Conservation (phyloP, 73 alveolate species). For the Uronychia setigera region DNA sequence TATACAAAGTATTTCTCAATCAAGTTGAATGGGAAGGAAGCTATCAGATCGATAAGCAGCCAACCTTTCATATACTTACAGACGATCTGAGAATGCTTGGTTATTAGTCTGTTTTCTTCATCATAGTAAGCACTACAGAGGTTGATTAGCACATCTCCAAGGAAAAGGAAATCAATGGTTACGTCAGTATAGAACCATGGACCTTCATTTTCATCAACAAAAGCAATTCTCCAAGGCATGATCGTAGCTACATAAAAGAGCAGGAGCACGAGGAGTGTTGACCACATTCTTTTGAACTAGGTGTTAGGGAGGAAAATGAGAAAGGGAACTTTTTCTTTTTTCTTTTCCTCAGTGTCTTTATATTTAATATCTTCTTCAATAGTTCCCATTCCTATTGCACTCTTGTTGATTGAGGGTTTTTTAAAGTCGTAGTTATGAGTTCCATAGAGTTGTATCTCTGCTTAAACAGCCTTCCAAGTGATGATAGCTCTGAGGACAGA, state of each 20-base stretch:
- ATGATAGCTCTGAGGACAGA: background rate
- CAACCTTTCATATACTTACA: background rate
- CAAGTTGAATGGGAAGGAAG: background rate
- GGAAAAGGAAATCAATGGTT: background rate
- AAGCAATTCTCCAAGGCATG: background rate
- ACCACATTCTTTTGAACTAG: background rate
- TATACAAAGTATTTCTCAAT: background rate
- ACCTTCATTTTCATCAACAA: background rate
- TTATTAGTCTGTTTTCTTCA: background rate
- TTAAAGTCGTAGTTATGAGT: background rate
- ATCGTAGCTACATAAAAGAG: background rate
- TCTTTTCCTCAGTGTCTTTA: background rate
- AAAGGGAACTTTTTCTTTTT: background rate
- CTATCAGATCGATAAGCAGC: background rate
- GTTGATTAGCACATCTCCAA: background rate
- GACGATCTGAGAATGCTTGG: background rate
- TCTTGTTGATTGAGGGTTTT: background rate
- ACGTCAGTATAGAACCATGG: background rate
- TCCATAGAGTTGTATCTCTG: background rate
- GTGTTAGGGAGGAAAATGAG: background rate
- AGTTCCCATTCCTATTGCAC: background rate
- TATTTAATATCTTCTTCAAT: background rate
- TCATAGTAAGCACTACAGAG: background rate
- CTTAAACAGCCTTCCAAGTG: background rate
- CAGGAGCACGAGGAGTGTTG: background rate